phyloP scores from a whole-genome alignment of 106 monocot species.

The Narthecium ossifragum region DNA sequence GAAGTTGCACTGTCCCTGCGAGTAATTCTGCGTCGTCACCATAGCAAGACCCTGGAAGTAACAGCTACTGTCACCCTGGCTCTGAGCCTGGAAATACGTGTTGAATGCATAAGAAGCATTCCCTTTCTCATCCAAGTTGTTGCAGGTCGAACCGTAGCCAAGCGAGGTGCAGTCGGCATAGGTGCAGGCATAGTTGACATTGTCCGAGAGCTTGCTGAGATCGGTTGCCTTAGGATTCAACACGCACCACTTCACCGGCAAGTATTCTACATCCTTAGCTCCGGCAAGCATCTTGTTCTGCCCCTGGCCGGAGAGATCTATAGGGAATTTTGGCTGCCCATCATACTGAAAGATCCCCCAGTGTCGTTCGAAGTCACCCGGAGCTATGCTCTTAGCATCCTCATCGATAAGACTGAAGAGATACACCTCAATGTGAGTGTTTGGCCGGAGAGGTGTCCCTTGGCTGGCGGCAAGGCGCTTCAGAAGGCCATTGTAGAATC shows the following conservation, averaged over 20 bases:
- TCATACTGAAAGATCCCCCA: slow-evolving; percentile 2
- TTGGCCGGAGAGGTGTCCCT: slow-evolving; percentile 3
- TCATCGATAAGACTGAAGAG: slow-evolving; percentile 5
- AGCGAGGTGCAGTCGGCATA: slow-evolving; percentile 12
- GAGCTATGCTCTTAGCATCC: slow-evolving; percentile 3
- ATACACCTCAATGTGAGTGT: neutral
- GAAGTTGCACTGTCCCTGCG: slow-evolving; percentile 12
- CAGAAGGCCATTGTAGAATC: slow-evolving; percentile 2
- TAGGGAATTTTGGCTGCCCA: neutral
- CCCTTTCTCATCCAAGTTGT: slow-evolving; percentile 13
- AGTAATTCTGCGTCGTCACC: slow-evolving; percentile 16
- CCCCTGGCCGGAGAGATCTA: slow-evolving; percentile 1
- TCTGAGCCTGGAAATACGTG: slow-evolving; percentile 25
- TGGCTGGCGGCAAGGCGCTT: neutral
- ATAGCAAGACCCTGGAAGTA: slow-evolving; percentile 20
- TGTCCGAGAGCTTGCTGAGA: slow-evolving; percentile 3
- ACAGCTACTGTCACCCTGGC: slow-evolving; percentile 25
- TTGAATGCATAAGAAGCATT: slow-evolving; percentile 36
- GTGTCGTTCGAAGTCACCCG: neutral
- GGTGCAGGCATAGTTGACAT: slow-evolving; percentile 18
- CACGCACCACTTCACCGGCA: neutral
- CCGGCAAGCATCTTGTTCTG: neutral
- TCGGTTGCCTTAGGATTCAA: slow-evolving; percentile 9
- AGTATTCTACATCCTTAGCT: neutral
- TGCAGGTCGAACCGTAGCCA: slow-evolving; percentile 24